Evolutionary conservation across 345 rosid genomes (phyloP), one percentile per base, ranked within the genome.

Genomic region (Citrus mangshanensis): DNA sequence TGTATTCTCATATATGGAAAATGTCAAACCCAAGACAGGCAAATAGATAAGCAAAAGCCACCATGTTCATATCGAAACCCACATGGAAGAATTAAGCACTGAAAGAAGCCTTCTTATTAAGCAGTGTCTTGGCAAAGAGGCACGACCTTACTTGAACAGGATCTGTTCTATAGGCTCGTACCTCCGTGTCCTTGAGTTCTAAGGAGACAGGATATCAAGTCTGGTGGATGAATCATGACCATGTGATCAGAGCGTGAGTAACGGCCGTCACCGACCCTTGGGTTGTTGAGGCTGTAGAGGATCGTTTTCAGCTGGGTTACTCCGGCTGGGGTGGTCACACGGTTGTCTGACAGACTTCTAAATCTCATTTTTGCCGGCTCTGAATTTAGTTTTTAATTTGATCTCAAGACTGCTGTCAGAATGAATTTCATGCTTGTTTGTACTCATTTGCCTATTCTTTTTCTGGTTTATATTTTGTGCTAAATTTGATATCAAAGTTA

Each of bases 91-190:
- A 51, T 51, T 51, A 51, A 4, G 56, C 19, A 18, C 5, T 18
- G 56, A 4, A 51, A 51, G 7, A 13, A 51, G 56, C 19, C 19
- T 51, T 51, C 5, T 12, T 49, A 49, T 14, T 13, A 51, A 13
- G 21, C 22, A 4, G 21, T 5, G 56, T 3, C 5, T 16, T 1
- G 16, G 0, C 4, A 4, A 0, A 0, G 0, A 0, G 1, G 13
- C 22, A 51, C 21, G 56, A 51, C 56, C 56, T 51, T 51, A 51
- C 56, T 51, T 51, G 56, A 51, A 51, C 56, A 16, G 56, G 56
- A 51, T 51, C 21, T 51, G 56, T 51, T 51, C 56, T 51, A 51
- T 51, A 4, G 56, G 56, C 7, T 51, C 22, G 56, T 51, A 51
- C 56, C 0, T 16, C 56, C 16, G 56, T 51, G 56, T 51, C 56